These are phyloP conservation scores for Leccinum fallax DNA, from an alignment of 1,284 basidiomycete species.

Conservation along the genomic window DNA sequence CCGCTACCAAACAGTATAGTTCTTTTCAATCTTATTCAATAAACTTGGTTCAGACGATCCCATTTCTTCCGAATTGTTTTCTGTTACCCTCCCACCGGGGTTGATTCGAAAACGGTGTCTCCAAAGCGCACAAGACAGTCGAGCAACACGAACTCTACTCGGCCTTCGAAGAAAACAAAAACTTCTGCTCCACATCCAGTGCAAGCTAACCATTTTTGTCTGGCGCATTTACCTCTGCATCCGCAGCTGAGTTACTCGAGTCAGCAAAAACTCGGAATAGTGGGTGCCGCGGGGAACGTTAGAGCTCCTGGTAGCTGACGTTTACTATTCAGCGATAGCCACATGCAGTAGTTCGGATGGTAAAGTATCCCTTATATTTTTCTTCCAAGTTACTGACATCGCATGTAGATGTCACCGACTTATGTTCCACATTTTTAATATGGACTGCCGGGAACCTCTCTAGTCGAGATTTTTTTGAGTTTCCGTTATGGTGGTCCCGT, in stretches of 20 bases:
- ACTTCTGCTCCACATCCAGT: neutral
- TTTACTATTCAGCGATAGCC: constrained; percentile 18
- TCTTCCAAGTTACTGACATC: constrained; percentile 9
- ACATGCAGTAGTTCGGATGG: constrained; percentile 27
- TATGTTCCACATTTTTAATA: constrained; percentile 26
- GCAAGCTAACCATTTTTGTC: neutral
- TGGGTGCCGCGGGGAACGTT: constrained; percentile 13
- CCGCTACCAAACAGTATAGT: too few species aligned
- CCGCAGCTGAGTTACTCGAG: constrained; percentile 21
- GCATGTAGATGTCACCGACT: constrained; percentile 19
- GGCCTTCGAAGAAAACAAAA: constrained; percentile 19
- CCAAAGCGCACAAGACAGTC: constrained; percentile 23
- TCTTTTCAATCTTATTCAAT: constrained; percentile 29
- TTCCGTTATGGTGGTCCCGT: constrained; percentile 28
- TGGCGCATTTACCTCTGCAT: constrained; percentile 7
- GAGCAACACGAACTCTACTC: constrained; percentile 4
- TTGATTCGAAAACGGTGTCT: constrained; percentile 3
- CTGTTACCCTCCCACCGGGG: constrained; percentile 22
- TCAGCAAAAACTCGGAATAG: constrained; percentile 25
- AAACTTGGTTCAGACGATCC: constrained; percentile 21
- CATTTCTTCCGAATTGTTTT: constrained; percentile 35
- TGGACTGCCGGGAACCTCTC: constrained; percentile 17
- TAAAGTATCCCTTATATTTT: constrained; percentile 2
- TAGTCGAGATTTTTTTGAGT: constrained; percentile 2
- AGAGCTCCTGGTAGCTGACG: constrained; percentile 4